Evolutionary conservation across 306 rosid species (phyloP), one percentile per base, ranked within the genome.

Genomic region (Senna siamea): DNA sequence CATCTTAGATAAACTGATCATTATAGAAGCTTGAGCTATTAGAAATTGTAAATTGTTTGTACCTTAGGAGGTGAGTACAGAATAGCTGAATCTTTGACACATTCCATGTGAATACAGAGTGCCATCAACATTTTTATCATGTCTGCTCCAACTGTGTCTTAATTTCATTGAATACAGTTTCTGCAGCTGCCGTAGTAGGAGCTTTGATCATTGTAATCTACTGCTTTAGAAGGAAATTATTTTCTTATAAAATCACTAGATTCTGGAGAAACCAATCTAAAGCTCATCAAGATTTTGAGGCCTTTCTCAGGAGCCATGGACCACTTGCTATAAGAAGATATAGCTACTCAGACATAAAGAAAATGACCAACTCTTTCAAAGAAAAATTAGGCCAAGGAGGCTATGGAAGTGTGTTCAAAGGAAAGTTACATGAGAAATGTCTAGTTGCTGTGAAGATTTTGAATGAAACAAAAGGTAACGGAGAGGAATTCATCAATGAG

Each of bases 381-480:
- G 9, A 54, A 2, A 81, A 76, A 32, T 47, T 81, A 18, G 85
- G 85, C 1, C 75, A 57, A 28, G 81, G 81, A 2, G 81, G 81
- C 2, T 81, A 51, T 37, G 85, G 76, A 18, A 23, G 69, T 58
- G 83, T 82, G 5, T 75, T 64, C 64, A 82, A 78, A 32, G 82
- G 82, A 5, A 54, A 67, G 20, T 9, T 73, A 7, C 53, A 73
- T 72, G 38, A 56, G 8, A 26, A 56, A 5, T 28, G 62, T 28
- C 18, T 32, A 13, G 40, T 57, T 57, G 63, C 41, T 6, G 63
- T 57, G 40, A 57, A 57, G 40, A 11, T 57, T 30, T 57, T 56
- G 20, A 57, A 28, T 14, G 63, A 28, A 57, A 28, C 40, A 13
- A 28, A 57, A 57, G 40, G 63, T 6, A 5, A 6, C 11, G 19